These are phyloP conservation scores for Melocanna baccifera DNA, from an alignment of 176 grass and related monocot genomes.

Conservation along the genomic window DNA sequence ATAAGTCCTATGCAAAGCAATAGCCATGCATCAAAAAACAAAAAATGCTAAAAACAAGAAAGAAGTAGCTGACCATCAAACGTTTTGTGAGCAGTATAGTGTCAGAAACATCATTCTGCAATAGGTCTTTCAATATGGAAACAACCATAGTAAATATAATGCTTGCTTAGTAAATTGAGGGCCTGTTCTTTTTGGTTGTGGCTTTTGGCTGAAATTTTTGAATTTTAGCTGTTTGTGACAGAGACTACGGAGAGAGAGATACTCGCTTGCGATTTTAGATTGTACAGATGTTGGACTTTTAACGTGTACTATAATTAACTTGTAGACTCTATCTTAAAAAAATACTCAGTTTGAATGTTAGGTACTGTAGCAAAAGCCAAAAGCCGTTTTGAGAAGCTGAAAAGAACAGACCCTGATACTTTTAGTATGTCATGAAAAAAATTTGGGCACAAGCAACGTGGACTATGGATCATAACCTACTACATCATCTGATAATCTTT, in stretches of 20 bases:
- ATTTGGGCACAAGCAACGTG: background rate
- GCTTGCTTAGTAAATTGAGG: constrained; percentile 4
- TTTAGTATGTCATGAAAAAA: background rate
- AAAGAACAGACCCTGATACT: too few species aligned
- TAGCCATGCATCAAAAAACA: background rate
- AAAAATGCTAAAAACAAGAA: constrained; percentile 2
- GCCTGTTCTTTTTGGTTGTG: too few species aligned
- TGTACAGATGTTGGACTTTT: too few species aligned
- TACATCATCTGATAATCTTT: background rate
- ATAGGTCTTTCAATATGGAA: constrained; percentile 28
- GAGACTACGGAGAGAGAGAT: too few species aligned
- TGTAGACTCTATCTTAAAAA: too few species aligned
- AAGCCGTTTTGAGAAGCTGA: too few species aligned
- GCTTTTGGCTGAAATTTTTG: too few species aligned
- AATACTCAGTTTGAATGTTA: too few species aligned
- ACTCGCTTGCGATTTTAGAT: too few species aligned
- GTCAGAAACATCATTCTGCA: constrained; percentile 4
- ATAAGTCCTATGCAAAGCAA: constrained; percentile 19
- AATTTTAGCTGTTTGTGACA: too few species aligned
- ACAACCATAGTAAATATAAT: background rate
- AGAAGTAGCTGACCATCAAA: background rate
- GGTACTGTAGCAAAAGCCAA: too few species aligned
- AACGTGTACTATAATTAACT: too few species aligned
- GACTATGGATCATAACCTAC: background rate
- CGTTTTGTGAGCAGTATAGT: background rate